These are phyloP conservation scores for Fraxinus greggii DNA, from an alignment of 305 asterid species.

Conservation along the genomic window DNA sequence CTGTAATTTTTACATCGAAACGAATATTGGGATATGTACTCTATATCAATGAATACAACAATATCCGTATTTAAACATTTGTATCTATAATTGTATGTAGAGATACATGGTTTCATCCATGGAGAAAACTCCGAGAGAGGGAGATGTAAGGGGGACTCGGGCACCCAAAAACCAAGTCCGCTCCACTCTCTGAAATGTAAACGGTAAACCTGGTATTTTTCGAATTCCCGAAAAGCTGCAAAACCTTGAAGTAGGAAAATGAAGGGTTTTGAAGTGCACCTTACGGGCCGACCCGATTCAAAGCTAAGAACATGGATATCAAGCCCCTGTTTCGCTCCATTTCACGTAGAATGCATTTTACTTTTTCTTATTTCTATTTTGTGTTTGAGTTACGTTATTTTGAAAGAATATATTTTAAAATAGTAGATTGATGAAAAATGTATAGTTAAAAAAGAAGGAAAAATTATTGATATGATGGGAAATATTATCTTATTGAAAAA, in stretches of 20 bases:
- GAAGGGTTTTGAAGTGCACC: background rate
- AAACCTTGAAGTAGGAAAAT: background rate
- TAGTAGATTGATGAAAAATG: too few relatives aligned
- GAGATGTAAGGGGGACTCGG: conserved; percentile 23
- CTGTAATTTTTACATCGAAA: background rate
- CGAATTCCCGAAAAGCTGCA: background rate
- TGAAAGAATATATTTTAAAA: too few relatives aligned
- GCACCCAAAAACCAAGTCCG: conserved; percentile 35
- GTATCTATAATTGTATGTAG: background rate
- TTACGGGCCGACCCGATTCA: too few relatives aligned
- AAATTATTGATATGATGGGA: too few relatives aligned
- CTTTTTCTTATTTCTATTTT: too few relatives aligned
- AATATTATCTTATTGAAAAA: too few relatives aligned
- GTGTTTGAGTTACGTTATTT: too few relatives aligned
- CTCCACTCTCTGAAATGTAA: background rate
- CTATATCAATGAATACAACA: conserved; percentile 14
- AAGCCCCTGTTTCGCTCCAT: too few relatives aligned
- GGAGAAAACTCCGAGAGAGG: conserved; percentile 33
- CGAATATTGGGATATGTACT: background rate
- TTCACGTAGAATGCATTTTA: too few relatives aligned
- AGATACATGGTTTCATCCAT: conserved; percentile 27
- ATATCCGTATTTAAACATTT: background rate
- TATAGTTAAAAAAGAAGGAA: too few relatives aligned
- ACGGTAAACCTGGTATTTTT: background rate
- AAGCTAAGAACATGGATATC: too few relatives aligned